Evolutionary conservation across 176 grass and related monocot genomes (phyloP), one percentile per base, ranked within the genome.

Genomic region (Lolium rigidum): DNA sequence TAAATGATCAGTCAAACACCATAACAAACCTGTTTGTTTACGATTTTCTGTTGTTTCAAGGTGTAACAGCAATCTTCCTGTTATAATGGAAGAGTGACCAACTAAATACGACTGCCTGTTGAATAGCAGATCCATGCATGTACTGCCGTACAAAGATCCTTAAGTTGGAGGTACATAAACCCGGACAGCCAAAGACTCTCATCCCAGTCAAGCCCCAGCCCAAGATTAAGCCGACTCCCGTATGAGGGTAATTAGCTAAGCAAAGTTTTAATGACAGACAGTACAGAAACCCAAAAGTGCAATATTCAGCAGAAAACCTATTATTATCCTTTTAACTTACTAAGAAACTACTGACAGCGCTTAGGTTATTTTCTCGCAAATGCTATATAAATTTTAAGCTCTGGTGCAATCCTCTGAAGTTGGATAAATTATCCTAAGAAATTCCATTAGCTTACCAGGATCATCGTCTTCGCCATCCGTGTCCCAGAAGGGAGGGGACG

Each of bases 401-500:
- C 4, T 47, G 24, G 4, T 26, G 66, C 14, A 17, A 46, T 74
- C 7, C 3, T 48, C 12, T 47, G 24, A 43, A 83, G 21, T 73
- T 24, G 24, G 39, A 57, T 56, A 20, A 6, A 65, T 65, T 6
- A 4, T 6, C 14, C 46, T 28, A 73, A 55, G 12, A 37, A 37
- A 70, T 52, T 17, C 7, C 9, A 62, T 64, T 69, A 37, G 54
- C 70, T 4, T 49, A 93, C 91, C 91, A 78, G 84, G 82, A 66
- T 93, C 94, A 77, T 92, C 86, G 15, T 95, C 93, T 47, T 93
- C 91, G 26, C 84, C 64, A 14, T 92, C 91, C 47, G 74, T 90
- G 81, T 94, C 91, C 84, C 90, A 94, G 67, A 94, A 95, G 49
- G 86, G 86, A 77, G 88, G 96, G 35, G 93, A 84, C n/a, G 93